Base-by-base conservation (phyloP, 1,284 basidiomycete species). In the Ceratobasidium sp. region DNA sequence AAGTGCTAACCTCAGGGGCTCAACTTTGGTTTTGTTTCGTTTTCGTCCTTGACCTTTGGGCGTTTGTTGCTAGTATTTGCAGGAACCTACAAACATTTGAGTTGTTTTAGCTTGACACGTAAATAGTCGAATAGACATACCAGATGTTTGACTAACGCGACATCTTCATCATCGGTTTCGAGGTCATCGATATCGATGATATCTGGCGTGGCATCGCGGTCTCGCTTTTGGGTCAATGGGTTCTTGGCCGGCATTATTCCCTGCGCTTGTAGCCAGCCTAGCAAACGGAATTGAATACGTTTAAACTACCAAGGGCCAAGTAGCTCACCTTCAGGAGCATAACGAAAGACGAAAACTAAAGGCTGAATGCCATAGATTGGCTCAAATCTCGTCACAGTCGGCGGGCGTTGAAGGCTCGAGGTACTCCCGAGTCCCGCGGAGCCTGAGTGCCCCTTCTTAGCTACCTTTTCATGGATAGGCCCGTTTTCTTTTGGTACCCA, bases 261-360 rank as follows among this genome's bases (percentile, higher is more conserved):
- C 15, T 33, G 40, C 12, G 69, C 57, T 48, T 56, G 56, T 28
- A 61, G 40, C 69, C 69, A 71, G 40, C 33, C 57, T 61, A 17
- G 2, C n/a, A 46, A 48, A 56, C 40, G 40, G 13, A 13, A 23
- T 28, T 40, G n/a, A 50, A 12, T 17, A 59, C 7, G 13, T 2
- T 20, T 20, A 5, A 6, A 33, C 23, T 26, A n/a, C 15, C 26
- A 48, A 17, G 33, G 33, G 4, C 33, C 33, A 33, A 33, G 33
- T 33, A 48, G 44, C 61, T 40, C 0, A 75, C 71, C 71, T 65
- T 75, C 61, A 23, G 71, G 61, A 4, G 59, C 61, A 65, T 75
- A 75, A 15, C 71, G 61, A 54, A 75, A 75, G 0, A 75, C 13
- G 40, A 75, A 75, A 9, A 54, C 40, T 28, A 48, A 38, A 1